These are phyloP conservation scores for Phytopythium aichiense DNA, from an alignment of 352 stramenopile species.

Conservation along the genomic window DNA sequence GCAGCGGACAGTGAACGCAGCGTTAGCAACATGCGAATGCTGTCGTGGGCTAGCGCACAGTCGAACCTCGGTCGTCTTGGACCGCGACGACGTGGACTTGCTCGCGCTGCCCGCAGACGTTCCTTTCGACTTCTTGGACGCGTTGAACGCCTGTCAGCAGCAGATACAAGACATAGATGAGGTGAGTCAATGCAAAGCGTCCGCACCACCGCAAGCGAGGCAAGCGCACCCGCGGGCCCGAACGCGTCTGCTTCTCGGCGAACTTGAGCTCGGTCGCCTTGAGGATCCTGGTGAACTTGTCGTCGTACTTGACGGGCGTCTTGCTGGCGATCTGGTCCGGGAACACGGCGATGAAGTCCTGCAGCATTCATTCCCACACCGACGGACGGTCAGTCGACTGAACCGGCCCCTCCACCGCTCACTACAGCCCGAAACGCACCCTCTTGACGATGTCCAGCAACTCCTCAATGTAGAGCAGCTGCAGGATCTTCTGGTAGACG, in stretches of 20 bases:
- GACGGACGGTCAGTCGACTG: neutral
- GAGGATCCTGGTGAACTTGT: constrained; percentile 78
- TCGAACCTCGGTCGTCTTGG: constrained; percentile 22
- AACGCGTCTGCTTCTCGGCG: constrained; percentile 52
- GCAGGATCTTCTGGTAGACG: constrained; percentile 90
- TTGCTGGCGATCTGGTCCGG: constrained; percentile 71
- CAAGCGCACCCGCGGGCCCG: constrained; percentile 41
- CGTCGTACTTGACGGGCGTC: constrained; percentile 71
- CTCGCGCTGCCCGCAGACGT: constrained; percentile 36
- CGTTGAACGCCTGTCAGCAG: constrained; percentile 41
- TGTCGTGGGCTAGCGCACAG: neutral
- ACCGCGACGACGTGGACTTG: constrained; percentile 40
- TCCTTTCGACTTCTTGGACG: constrained; percentile 62
- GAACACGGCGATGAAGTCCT: constrained; percentile 72
- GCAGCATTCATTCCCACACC: neutral
- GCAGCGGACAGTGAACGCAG: neutral
- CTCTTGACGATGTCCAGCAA: constrained; percentile 87
- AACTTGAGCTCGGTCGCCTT: constrained; percentile 70
- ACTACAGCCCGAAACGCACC: constrained; percentile 4
- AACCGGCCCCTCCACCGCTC: neutral
- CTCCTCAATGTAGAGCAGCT: constrained; percentile 90
- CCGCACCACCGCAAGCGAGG: neutral
- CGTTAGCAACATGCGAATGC: constrained; percentile 7
- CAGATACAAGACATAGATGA: neutral
- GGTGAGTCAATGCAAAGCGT: neutral